Base-by-base conservation (phyloP, 2,329 filamentous ascomycete genomes). In the Alternaria solani region DNA sequence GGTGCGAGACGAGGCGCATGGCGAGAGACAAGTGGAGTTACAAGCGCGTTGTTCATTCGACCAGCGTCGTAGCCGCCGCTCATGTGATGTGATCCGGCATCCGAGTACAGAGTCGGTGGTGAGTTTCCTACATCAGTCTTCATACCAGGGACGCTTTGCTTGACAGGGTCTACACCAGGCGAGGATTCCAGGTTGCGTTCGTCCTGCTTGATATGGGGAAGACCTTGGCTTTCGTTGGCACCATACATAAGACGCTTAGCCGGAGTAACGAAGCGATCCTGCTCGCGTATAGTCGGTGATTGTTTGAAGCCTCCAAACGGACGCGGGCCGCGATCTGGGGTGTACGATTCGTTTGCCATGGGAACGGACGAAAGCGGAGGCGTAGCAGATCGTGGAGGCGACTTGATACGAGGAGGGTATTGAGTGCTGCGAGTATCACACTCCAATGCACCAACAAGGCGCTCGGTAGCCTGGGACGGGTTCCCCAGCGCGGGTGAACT, bases 1-100 rank as follows among this genome's bases (percentile, higher is more conserved):
- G 92, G 92, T 1, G 90, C 91, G 41, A 94, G 84, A 67, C 87
- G 87, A 30, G 92, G 91, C 63, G 91, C 88, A 61, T 92, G 88
- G 51, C 89, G 86, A 44, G 88, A 88, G 7, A 91, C 90, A 8
- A 91, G 89, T 1, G 91, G 91, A 1, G 91, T 93, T 47, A 92
- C 72, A 4, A 80, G 67, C 7, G 74, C 73, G 54, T 76, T 68
- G 62, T 74, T 76, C 54, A 69, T 65, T 28, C 75, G 67, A 28
- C 64, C 55, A 42, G 62, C 61, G 18, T 77, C 74, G 20, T 70
- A 69, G 25, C 55, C 71, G 20, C 72, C 69, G 44, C 69, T 70
- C 32, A 68, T 66, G 56, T 73, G 74, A 56, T 69, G 73, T n/a
- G 72, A 66, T 23, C 74, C 66, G 42, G 68, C 61, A 54, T 78